Evolutionary conservation across 306 rosid species (phyloP).

Genomic region (Inga laurina): DNA sequence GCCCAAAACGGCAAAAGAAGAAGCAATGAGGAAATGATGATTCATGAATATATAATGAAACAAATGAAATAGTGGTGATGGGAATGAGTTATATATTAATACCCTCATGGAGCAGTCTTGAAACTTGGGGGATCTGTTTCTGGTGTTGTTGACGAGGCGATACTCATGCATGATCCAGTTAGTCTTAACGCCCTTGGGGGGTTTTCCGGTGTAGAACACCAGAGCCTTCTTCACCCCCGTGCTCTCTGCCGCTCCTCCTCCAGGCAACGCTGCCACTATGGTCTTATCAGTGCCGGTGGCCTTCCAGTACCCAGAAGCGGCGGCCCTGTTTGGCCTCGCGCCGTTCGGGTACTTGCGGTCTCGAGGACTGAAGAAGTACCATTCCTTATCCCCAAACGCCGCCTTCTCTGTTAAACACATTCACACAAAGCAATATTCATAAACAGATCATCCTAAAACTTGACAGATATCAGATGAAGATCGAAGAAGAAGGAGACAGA

Average conservation of each 20-base stretch:
- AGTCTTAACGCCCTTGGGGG: conserved; percentile 65
- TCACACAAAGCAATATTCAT: background rate
- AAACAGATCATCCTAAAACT: background rate
- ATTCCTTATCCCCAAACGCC: conserved; percentile 67
- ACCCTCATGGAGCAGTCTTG: conserved; percentile 67
- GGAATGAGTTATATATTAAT: background rate
- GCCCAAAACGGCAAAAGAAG: background rate
- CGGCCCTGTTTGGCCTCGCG: conserved; percentile 69
- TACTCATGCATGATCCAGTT: conserved; percentile 76
- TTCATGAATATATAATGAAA: background rate
- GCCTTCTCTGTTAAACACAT: conserved; percentile 48
- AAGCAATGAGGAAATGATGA: background rate
- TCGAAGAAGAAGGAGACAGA: background rate
- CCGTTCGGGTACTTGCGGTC: conserved; percentile 70
- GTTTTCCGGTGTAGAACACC: conserved; percentile 62
- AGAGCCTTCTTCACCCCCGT: conserved; percentile 68
- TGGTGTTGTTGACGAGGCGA: conserved; percentile 49
- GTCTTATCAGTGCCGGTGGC: conserved; percentile 64
- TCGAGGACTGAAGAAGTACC: conserved; percentile 73
- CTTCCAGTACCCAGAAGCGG: conserved; percentile 79
- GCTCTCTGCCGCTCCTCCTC: conserved; percentile 30
- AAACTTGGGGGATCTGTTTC: conserved; percentile 40
- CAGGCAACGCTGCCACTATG: conserved; percentile 31
- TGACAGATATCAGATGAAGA: background rate
- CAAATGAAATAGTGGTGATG: background rate